Evolutionary conservation across 2,329 filamentous ascomycete genomes (phyloP).

Genomic region (Fusarium proliferatum): DNA sequence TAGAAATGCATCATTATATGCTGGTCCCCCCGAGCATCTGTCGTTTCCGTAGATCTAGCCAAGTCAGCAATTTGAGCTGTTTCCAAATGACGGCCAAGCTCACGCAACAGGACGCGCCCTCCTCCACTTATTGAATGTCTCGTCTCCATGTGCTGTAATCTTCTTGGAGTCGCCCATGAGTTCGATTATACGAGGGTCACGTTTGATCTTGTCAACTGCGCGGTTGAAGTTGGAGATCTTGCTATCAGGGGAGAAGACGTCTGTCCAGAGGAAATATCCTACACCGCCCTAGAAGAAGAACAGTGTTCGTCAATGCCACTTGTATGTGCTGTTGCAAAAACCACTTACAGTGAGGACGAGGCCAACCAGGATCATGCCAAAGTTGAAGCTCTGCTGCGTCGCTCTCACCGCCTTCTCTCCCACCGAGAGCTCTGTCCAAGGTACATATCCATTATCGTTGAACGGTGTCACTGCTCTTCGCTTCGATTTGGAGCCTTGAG

Average conservation of each 20-base stretch:
- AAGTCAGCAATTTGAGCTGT: constrained; percentile 41
- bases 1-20: constrained; percentile 90
- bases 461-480: constrained; percentile 82
- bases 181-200: constrained; percentile 75
- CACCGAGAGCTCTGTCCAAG: constrained; percentile 80
- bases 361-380: constrained; percentile 80
- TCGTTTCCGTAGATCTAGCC: constrained; percentile 72
- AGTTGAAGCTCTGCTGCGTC: constrained; percentile 91
- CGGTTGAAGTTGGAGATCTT: constrained; percentile 90
- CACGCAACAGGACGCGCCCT: constrained; percentile 71
- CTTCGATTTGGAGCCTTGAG: constrained; percentile 62
- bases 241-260: constrained; percentile 86
- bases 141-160: constrained; percentile 84
- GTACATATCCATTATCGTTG: constrained; percentile 85
- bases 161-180: constrained; percentile 80
- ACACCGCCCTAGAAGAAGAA: constrained; percentile 72
- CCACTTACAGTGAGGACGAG: constrained; percentile 75
- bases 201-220: constrained; percentile 81
- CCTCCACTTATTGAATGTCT: constrained; percentile 84
- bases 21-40: constrained; percentile 79
- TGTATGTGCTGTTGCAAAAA: not conserved
- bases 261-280: constrained; percentile 79
- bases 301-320: constrained; percentile 3
- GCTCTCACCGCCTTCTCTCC: constrained; percentile 85
- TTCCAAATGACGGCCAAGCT: not conserved